These are phyloP conservation scores for Talaromyces sp. DNA, from an alignment of 2,329 filamentous ascomycete genomes.

Conservation along the genomic window DNA sequence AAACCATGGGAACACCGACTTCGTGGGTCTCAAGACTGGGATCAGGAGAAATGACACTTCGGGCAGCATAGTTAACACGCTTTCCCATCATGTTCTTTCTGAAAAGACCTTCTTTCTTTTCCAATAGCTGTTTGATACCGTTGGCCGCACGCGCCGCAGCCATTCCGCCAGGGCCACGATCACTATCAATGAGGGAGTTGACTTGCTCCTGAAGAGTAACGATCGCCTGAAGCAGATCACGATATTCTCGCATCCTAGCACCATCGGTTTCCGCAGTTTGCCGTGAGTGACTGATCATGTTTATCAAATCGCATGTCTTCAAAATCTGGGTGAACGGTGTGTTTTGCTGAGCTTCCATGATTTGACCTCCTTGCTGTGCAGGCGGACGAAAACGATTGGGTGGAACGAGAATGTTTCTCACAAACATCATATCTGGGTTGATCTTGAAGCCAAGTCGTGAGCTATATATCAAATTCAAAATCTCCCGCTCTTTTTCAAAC, in stretches of 20 bases:
- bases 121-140: conserved; percentile 94
- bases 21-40: conserved; percentile 99
- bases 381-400: conserved; percentile 90
- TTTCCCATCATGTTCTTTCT: conserved; percentile 99
- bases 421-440: conserved; percentile 90
- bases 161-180: conserved; percentile 78
- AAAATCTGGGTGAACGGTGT: conserved; percentile 81
- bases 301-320: conserved; percentile 68
- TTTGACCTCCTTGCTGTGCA: conserved; percentile 74
- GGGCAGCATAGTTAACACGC: conserved; percentile 95
- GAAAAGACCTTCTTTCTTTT: conserved; percentile 98
- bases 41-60: conserved; percentile 96
- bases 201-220: conserved; percentile 82
- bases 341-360: conserved; percentile 87
- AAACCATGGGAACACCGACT: conserved; percentile 97
- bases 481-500: conserved; percentile 82
- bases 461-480: conserved; percentile 81
- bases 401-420: conserved; percentile 80
- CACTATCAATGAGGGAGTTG: conserved; percentile 88
- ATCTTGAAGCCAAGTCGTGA: conserved; percentile 65
- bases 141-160: conserved; percentile 79
- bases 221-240: conserved; percentile 76
- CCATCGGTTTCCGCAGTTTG: conserved; percentile 47
- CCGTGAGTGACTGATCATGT: conserved; percentile 70
- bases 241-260: conserved; percentile 59